Evolutionary conservation across 148 eudicot genomes (phyloP).

Genomic region (Mesembryanthemum crystallinum): DNA sequence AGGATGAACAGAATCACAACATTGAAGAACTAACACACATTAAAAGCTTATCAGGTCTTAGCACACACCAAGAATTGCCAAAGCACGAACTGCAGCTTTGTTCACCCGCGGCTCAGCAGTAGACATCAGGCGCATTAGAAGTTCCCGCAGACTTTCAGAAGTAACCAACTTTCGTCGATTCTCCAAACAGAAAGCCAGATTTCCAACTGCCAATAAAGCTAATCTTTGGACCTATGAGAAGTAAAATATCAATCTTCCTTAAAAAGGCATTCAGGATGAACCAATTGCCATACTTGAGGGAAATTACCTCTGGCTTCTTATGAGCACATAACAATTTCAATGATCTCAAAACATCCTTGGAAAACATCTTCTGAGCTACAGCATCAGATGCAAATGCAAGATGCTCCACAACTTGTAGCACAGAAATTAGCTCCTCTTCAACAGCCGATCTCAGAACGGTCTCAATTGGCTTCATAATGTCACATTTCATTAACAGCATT

Average conservation of each 20-base stretch:
- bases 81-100: slow-evolving; percentile 95
- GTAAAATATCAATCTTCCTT: slow-evolving; percentile 17
- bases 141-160: slow-evolving; percentile 93
- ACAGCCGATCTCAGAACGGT: slow-evolving; percentile 67
- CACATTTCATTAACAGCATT: slow-evolving; percentile 82
- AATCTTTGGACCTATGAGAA: slow-evolving; percentile 76
- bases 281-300: background rate
- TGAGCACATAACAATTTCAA: slow-evolving; percentile 80
- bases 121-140: slow-evolving; percentile 79
- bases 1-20: slow-evolving; percentile 1
- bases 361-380: slow-evolving; percentile 84
- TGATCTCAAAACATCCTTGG: slow-evolving; percentile 83
- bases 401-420: slow-evolving; percentile 76
- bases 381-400: slow-evolving; percentile 87
- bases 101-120: slow-evolving; percentile 74
- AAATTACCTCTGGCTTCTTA: slow-evolving; percentile 78
- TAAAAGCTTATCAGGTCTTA: slow-evolving; percentile 12
- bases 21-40: slow-evolving; percentile 11
- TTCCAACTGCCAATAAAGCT: slow-evolving; percentile 84
- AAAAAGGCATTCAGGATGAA: slow-evolving; percentile 4
- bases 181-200: slow-evolving; percentile 87
- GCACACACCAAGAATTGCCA: slow-evolving; percentile 94
- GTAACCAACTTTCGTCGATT: slow-evolving; percentile 79
- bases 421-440: slow-evolving; percentile 73
- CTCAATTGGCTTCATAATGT: slow-evolving; percentile 90